Conservation (phyloP, 768 basidiomycete species). For the Artomyces pyxidatus region DNA sequence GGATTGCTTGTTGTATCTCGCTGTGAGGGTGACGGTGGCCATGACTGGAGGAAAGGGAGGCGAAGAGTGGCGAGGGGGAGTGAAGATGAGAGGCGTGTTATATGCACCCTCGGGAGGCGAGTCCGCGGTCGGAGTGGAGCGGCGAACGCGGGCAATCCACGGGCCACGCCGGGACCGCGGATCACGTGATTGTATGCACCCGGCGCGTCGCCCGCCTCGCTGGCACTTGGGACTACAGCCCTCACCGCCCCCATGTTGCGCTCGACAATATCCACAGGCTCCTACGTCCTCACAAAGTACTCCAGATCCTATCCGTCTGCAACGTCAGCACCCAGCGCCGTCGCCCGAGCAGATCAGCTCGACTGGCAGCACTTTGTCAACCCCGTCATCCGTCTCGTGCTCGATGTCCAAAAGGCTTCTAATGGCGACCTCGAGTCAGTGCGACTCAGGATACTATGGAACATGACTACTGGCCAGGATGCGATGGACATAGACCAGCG, state of each 20-base stretch:
- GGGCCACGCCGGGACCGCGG: too few species aligned
- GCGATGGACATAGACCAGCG: slow-evolving; percentile 35
- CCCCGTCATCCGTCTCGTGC: slow-evolving; percentile 50
- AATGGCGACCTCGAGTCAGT: slow-evolving; percentile 50
- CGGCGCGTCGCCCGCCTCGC: too few species aligned
- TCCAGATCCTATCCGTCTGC: slow-evolving; percentile 50
- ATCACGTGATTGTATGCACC: too few species aligned
- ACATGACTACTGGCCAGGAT: slow-evolving; percentile 32
- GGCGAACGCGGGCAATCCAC: too few species aligned
- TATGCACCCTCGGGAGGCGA: too few species aligned
- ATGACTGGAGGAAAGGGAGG: neutral
- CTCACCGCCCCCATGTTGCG: slow-evolving; percentile 27
- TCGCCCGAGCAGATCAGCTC: slow-evolving; percentile 20
- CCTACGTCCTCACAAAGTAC: slow-evolving; percentile 54
- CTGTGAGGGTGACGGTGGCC: neutral
- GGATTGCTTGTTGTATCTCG: neutral
- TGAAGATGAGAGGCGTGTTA: too few species aligned
- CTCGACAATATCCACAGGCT: slow-evolving; percentile 52
- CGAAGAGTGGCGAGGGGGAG: too few species aligned
- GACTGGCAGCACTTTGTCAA: slow-evolving; percentile 81
- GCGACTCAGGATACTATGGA: slow-evolving; percentile 59
- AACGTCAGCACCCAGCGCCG: slow-evolving; percentile 11
- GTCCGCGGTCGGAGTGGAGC: too few species aligned
- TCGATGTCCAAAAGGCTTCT: slow-evolving; percentile 47
- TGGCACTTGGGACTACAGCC: neutral